Conservation (phyloP, 176 grass and related monocot species). For the Elymus sibiricus region DNA sequence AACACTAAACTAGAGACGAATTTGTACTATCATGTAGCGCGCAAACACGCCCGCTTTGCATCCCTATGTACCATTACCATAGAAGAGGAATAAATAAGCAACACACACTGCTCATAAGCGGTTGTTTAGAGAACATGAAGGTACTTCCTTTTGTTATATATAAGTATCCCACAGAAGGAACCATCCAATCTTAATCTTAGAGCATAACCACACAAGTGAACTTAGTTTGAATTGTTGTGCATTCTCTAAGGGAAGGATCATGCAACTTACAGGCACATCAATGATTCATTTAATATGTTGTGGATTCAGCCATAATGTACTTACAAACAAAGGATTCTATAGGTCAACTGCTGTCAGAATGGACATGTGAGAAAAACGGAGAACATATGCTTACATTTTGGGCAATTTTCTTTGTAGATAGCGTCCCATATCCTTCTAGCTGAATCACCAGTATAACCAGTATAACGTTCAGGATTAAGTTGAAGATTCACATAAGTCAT, state of each 20-base stretch:
- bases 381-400: slow-evolving; percentile 71
- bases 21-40: no score
- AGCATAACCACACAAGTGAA: background rate
- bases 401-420: slow-evolving; percentile 94
- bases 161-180: background rate
- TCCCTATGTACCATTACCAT: background rate
- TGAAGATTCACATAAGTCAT: slow-evolving; percentile 98
- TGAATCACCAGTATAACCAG: slow-evolving; percentile 90
- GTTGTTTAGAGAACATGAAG: background rate
- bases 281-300: background rate
- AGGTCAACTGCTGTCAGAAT: slow-evolving; percentile 9
- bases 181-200: background rate
- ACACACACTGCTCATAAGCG: background rate
- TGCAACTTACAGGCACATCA: background rate
- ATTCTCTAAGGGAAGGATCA: background rate
- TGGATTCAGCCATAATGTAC: background rate
- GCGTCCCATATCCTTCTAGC: slow-evolving; percentile 92
- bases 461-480: slow-evolving; percentile 92
- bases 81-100: background rate
- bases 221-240: background rate
- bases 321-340: background rate
- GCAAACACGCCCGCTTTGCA: no score
- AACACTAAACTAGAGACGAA: no score
- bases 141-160: background rate
- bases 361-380: background rate